Base-by-base conservation (phyloP, 208 protist genomes). In the Herpetomonas samuelpessoai region DNA sequence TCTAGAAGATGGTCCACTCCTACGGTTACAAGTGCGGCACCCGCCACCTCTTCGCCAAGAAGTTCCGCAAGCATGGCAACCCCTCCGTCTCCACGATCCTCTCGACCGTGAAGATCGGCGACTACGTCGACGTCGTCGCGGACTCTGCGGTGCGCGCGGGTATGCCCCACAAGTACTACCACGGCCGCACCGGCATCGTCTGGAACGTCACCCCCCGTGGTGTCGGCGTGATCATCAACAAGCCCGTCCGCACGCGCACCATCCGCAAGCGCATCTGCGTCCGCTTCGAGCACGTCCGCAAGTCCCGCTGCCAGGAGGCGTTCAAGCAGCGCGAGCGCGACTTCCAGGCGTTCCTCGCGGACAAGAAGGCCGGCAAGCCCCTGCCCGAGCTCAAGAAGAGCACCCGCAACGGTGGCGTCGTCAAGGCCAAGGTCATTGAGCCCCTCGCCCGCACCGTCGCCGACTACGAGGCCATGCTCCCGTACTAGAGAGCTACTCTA, bases 81-180 rank as follows among this genome's bases (percentile, higher is more conserved):
- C 73, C 91, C 38, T 73, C 86, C 30, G 87, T 98, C n/a, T 92
- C 96, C 62, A 99, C 92, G 28, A 99, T 98, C 84, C 83, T 99
- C 24, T 91, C 84, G 48, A 96, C 65, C 65, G 98, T 98, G 93
- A 99, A 99, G 81, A 65, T 99, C 41, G 98, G 98, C 67, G 98
- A 99, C 71, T 99, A 97, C 80, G 99, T 99, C 41, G 98, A 99
- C 68, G 94, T 99, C 71, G 92, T 96, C 9, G 96, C 87, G 45
- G 98, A 99, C 80, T 88, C 95, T 41, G 83, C 98, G n/a, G 89
- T 99, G 71, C 98, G 99, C 56, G 98, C 98, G 52, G 98, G 98
- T 81, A 99, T 99, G 98, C 98, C 99, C 54, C 93, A 99, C 95
- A 99, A 99, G 88, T 99, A 98, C 91, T 99, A 99, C 97, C 98